Base-by-base conservation (phyloP, 2,329 filamentous ascomycete genomes). In the Hymenoscyphus fructigenus region DNA sequence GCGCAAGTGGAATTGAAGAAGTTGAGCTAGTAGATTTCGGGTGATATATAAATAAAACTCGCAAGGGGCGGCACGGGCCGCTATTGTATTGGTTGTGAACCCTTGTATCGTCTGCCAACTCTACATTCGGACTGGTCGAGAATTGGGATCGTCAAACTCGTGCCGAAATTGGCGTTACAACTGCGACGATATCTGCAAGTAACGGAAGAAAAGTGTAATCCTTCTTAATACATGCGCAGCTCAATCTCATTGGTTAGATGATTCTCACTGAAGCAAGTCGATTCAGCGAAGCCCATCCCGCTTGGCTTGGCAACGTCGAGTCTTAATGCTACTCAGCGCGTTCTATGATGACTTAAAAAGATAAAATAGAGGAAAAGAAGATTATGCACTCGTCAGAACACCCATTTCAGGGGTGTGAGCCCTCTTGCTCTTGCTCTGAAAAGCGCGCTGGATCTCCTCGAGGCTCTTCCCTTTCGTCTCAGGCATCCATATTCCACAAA, bases 381-480 rank as follows among this genome's bases (percentile, higher is more conserved):
- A 17, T 44, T 10, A 44, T n/a, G 38, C 38, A 44, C 17, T n/a
- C 38, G 15, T 17, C 17, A 44, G n/a, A 44, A 17, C 38, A 17
- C 38, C 38, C 15, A 44, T n/a, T n/a, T 44, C 38, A 44, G 38
- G 17, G 4, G 6, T 20, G n/a, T 6, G 7, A 5, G n/a, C 15
- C 44, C 44, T 50, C 44, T 50, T 50, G 20, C 44, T 50, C 41
- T 47, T 47, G n/a, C 20, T 14, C 44, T 50, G n/a, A 50, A 50
- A 50, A 50, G 44, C n/a, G n/a, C 44, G 7, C 10, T 50, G 44
- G 41, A 71, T 71, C 28, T 61, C 59, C 47, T 73, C 72, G 1
- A 74, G 65, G 17, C 67, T 68, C 29, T 61, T 60, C 3, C 72
- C 72, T 23, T 66, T 65, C 17, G 72, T 74, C 60, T 74, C 72